A percentile compares a stretch with the other conserved stretches of the same genome.
Evolutionary conservation across 139 green algal genomes (phyloP).

Genomic region (Chlamydomonas sphaeroides): DNA sequence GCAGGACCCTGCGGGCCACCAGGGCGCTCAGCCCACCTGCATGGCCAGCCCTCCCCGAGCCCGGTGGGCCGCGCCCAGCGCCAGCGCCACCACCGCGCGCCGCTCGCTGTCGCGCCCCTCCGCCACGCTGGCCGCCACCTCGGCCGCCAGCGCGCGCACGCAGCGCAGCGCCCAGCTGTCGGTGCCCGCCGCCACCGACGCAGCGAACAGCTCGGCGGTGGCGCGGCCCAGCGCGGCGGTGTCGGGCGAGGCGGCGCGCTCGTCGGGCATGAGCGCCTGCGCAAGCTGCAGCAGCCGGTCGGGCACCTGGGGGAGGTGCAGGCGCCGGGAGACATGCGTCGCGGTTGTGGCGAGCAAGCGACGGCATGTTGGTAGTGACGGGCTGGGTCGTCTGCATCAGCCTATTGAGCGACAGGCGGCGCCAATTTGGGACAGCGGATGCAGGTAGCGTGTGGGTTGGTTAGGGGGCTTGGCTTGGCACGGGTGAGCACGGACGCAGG

Average conservation of each 20-base stretch:
- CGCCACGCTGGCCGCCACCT: conserved; percentile 40
- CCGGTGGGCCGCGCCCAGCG: conserved; percentile 76
- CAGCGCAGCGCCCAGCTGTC: conserved; percentile 46
- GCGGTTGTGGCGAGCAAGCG: too few relatives aligned
- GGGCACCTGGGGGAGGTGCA: background rate
- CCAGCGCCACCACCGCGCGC: conserved; percentile 75
- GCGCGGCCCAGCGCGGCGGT: conserved; percentile 55
- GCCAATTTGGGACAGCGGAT: background rate
- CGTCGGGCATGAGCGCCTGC: conserved; percentile 64
- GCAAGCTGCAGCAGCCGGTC: conserved; percentile 60
- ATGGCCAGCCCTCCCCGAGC: conserved; percentile 76
- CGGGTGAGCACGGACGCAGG: too few relatives aligned
- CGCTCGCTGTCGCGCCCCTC: conserved; percentile 44
- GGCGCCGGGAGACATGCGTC: too few relatives aligned
- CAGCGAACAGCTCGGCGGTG: conserved; percentile 73
- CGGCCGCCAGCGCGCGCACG: conserved; percentile 34
- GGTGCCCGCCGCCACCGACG: conserved; percentile 59
- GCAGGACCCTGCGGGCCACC: too few relatives aligned
- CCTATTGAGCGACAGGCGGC: too few relatives aligned
- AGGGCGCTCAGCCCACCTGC: conserved; percentile 51
- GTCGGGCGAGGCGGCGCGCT: conserved; percentile 16
- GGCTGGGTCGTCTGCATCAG: too few relatives aligned
- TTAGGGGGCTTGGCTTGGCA: too few relatives aligned
- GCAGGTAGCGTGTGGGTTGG: too few relatives aligned
- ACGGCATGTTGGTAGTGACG: too few relatives aligned